A percentile compares a stretch with the other conserved stretches of the same genome.
Evolutionary conservation across 1,284 basidiomycete genomes (phyloP).

Genomic region (Rhodotorula sp.): DNA sequence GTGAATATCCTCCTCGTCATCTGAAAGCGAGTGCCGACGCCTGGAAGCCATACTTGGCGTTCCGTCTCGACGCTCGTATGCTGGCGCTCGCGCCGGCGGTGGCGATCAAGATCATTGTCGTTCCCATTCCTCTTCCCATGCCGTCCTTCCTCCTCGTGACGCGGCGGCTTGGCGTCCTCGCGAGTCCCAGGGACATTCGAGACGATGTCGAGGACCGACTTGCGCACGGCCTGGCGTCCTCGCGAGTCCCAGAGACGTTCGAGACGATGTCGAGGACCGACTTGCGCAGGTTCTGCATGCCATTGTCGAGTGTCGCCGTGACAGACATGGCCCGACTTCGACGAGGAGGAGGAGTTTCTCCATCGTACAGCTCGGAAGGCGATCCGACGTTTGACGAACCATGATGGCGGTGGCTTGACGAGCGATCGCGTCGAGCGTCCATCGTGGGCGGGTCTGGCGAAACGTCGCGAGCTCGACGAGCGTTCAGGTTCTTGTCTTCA

Average conservation of each 20-base stretch:
- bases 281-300: conserved; percentile 18
- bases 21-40: no score
- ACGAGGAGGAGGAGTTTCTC: background rate
- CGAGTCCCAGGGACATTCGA: background rate
- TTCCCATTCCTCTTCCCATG: background rate
- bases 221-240: no score
- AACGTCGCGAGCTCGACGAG: background rate
- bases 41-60: background rate
- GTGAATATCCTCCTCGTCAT: no score
- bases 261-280: conserved; percentile 26
- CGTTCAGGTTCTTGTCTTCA: background rate
- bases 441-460: background rate
- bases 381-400: conserved; percentile 9
- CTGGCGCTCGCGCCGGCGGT: background rate
- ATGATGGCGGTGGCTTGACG: conserved; percentile 7
- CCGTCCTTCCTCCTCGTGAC: conserved; percentile 9
- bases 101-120: background rate
- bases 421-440: background rate
- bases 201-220: conserved; percentile 23
- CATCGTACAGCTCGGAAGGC: background rate
- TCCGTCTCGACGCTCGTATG: background rate
- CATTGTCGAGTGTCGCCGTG: conserved; percentile 20
- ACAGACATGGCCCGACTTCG: conserved; percentile 23
- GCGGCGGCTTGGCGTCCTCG: background rate
- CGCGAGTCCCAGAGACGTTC: background rate